Conservation (phyloP, 139 green algal species). For the Nannochloris sp. region DNA sequence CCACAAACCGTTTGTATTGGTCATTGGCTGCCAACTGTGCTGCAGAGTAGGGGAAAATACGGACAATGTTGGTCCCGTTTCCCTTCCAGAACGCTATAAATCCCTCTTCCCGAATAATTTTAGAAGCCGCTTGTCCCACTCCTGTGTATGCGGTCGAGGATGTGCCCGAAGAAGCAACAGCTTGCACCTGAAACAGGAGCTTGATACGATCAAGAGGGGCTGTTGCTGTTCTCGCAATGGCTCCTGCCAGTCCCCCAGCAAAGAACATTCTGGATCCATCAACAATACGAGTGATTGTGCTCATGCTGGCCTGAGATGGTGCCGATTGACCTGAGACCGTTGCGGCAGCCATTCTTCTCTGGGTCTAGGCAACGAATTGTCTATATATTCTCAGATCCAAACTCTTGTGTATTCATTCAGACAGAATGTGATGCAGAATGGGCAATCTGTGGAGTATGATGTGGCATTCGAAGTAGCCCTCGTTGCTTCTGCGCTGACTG, state of each 20-base stretch:
- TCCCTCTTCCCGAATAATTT: slow-evolving; percentile 85
- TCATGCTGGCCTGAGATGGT: neutral
- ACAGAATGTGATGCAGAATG: too few relatives aligned
- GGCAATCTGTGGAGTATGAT: too few relatives aligned
- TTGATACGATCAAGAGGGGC: slow-evolving; percentile 88
- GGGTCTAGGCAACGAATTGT: too few relatives aligned
- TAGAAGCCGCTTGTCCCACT: slow-evolving; percentile 64
- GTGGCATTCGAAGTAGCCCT: too few relatives aligned
- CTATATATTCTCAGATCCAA: too few relatives aligned
- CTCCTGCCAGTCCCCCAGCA: slow-evolving; percentile 59
- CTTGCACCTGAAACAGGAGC: slow-evolving; percentile 89
- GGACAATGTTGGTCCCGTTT: slow-evolving; percentile 83
- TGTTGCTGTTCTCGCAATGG: slow-evolving; percentile 52
- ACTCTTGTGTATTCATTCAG: too few relatives aligned
- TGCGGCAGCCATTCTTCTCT: too few relatives aligned
- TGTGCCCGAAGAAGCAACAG: slow-evolving; percentile 33
- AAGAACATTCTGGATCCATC: slow-evolving; percentile 31
- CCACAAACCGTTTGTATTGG: slow-evolving; percentile 41
- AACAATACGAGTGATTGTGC: neutral
- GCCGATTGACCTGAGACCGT: too few relatives aligned
- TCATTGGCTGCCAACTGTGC: slow-evolving; percentile 42
- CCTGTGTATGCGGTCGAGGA: slow-evolving; percentile 67
- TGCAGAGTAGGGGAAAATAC: slow-evolving; percentile 90
- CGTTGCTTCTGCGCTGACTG: too few relatives aligned
- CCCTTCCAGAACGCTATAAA: slow-evolving; percentile 87